phyloP scores from a whole-genome alignment of 2,329 filamentous ascomycete genomes.

The Aureobasidium pullulans region DNA sequence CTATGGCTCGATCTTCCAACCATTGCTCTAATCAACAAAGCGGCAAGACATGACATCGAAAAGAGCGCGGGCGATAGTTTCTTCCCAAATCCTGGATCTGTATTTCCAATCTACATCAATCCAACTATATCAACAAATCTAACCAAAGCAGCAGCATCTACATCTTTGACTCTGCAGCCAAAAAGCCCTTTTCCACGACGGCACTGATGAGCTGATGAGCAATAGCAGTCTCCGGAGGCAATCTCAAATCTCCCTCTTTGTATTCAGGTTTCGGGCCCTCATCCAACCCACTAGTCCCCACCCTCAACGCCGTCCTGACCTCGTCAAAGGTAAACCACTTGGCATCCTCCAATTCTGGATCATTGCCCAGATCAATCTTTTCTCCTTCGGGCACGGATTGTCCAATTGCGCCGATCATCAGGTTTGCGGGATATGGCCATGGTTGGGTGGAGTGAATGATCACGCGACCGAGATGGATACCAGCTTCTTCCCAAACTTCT shows the following conservation, averaged over 20 bases:
- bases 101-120: neutral
- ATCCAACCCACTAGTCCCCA: conserved; percentile 61
- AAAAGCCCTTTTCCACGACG: conserved; percentile 63
- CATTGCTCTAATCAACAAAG: too few relatives aligned
- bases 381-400: conserved; percentile 75
- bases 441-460: conserved; percentile 46
- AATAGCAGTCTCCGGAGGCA: conserved; percentile 85
- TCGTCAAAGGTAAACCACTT: conserved; percentile 83
- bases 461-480: conserved; percentile 41
- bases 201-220: conserved; percentile 80
- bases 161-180: conserved; percentile 44
- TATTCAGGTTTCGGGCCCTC: conserved; percentile 59
- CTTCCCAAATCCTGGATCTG: neutral
- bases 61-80: too few relatives aligned
- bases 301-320: conserved; percentile 63
- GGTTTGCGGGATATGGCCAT: conserved; percentile 47
- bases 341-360: conserved; percentile 84
- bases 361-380: conserved; percentile 72
- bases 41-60: too few relatives aligned
- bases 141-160: conserved; percentile 17
- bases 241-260: conserved; percentile 65
- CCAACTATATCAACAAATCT: neutral
- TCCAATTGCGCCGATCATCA: conserved; percentile 63
- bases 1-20: too few relatives aligned
- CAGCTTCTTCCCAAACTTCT: conserved; percentile 46